Evolutionary conservation across 139 green algal species (phyloP).

Genomic region (Asterochloris sp.): DNA sequence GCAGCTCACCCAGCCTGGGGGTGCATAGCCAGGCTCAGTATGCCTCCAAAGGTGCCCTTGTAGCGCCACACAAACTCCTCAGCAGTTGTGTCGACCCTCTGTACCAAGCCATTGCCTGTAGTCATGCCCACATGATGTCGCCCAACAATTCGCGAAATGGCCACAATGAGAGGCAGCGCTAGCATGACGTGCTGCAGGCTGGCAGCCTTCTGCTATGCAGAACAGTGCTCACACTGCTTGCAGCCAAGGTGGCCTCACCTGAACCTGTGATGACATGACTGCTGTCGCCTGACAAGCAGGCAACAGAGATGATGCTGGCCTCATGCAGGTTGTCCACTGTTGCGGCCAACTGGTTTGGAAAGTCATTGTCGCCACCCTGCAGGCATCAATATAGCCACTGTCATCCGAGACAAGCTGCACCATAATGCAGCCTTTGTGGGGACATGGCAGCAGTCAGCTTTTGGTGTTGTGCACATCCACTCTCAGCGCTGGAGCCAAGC

Average conservation of each 20-base stretch:
- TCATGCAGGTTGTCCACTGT: constrained; percentile 20
- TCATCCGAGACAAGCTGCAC: too few relatives aligned
- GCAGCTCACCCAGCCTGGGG: neutral
- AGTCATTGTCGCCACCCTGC: constrained; percentile 3
- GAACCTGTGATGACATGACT: constrained; percentile 15
- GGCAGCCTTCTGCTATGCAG: too few relatives aligned
- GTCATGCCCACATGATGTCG: neutral
- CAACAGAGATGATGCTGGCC: constrained; percentile 20
- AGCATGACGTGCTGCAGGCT: too few relatives aligned
- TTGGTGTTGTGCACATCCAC: too few relatives aligned
- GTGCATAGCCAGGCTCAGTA: constrained; percentile 10
- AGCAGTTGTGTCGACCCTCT: neutral
- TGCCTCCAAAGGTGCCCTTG: neutral
- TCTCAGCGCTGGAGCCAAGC: too few relatives aligned
- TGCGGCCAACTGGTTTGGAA: constrained; percentile 7
- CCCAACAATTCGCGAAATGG: neutral
- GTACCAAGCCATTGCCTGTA: constrained; percentile 17
- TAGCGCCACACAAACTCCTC: constrained; percentile 17
- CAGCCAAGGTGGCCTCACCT: neutral
- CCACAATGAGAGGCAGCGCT: neutral
- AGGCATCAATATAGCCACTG: too few relatives aligned
- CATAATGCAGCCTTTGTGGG: too few relatives aligned
- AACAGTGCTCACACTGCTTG: neutral
- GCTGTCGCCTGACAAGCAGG: constrained; percentile 9
- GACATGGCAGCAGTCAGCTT: too few relatives aligned